Evolutionary conservation across 1,284 basidiomycete species (phyloP), one percentile per base, ranked within the genome.

Genomic region (Salmacisia buchloeana): DNA sequence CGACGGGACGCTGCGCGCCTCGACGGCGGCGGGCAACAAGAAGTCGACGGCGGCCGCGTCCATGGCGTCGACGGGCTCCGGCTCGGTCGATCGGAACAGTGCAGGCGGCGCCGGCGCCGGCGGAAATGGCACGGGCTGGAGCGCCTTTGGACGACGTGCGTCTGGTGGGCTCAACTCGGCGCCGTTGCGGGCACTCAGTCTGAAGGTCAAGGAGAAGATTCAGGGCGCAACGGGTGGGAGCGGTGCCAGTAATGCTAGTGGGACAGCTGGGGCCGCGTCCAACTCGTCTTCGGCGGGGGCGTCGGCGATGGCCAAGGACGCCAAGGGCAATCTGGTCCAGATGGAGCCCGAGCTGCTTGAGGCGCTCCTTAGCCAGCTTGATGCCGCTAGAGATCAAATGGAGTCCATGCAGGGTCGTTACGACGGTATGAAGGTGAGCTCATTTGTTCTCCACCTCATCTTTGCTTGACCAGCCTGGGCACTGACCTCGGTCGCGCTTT

Each of bases 171-270:
- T 43, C 18, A 54, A 33, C 27, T 29, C 49, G 29, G 25, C 15
- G 3, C 49, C 49, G 27, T n/a, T 54, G 3, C 49, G 49, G 3
- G 29, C 25, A 15, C 49, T 54, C 49, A 54, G 49, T 33, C 25
- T 31, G 29, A 54, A 33, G 27, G 49, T 54, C 25, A 54, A 54
- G 49, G 49, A 54, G 25, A 54, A 54, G 49, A 54, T 54, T 10
- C 49, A 43, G 41, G 41, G 10, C 15, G 41, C 23, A 6, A n/a
- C 41, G 35, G 35, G 9, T 38, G 35, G 35, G 35, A 38, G 7
- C 35, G 35, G 35, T 7, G 35, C 15, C 35, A 7, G 35, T 4
- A 43, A 43, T 43, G 39, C 39, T 15, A 43, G 39, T 43, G 39
- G 39, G 18, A 21, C 18, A 18, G 39, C 6, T 43, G 39, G 6